Percentiles rank a stretch among this genome's conserved stretches.
Evolutionary conservation across 225 moss, liverwort and hornwort species (phyloP).

Genomic region (Straminergon stramineum): DNA sequence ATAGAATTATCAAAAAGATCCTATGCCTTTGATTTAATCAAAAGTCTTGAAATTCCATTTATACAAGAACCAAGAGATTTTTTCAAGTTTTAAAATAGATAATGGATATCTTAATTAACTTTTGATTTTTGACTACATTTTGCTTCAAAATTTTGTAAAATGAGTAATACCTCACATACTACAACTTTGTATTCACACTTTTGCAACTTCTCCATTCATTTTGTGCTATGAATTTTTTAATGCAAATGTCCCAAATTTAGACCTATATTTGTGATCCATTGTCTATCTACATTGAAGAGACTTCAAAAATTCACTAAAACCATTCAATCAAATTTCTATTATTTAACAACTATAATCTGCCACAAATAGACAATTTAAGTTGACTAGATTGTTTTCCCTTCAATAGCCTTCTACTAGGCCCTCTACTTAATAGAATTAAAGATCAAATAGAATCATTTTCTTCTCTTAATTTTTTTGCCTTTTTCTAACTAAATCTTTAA

Average conservation of each 20-base stretch:
- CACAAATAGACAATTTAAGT: not conserved
- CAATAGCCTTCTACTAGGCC: not conserved
- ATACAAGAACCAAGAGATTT: not conserved
- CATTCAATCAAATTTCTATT: not conserved
- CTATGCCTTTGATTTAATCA: not conserved
- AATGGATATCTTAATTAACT: not conserved
- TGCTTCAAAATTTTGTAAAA: not conserved
- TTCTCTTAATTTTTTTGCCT: fast-evolving
- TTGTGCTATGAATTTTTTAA: not conserved
- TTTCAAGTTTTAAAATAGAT: not conserved
- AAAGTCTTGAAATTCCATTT: not conserved
- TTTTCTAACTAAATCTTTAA: not conserved
- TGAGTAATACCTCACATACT: not conserved
- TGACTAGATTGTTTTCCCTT: not conserved
- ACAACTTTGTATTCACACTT: not conserved
- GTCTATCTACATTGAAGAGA: not conserved
- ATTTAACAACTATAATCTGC: not conserved
- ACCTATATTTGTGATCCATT: not conserved
- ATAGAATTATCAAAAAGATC: not conserved
- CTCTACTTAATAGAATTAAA: not conserved
- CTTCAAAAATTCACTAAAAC: not conserved
- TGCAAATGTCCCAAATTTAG: not conserved
- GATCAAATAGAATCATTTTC: not conserved
- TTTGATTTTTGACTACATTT: not conserved
- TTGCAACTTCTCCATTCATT: not conserved